Percentiles rank a stretch among this genome's conserved stretches.
These are phyloP conservation scores for Aspergillus ibericus DNA, from an alignment of 2,329 filamentous ascomycete species.

Conservation along the genomic window DNA sequence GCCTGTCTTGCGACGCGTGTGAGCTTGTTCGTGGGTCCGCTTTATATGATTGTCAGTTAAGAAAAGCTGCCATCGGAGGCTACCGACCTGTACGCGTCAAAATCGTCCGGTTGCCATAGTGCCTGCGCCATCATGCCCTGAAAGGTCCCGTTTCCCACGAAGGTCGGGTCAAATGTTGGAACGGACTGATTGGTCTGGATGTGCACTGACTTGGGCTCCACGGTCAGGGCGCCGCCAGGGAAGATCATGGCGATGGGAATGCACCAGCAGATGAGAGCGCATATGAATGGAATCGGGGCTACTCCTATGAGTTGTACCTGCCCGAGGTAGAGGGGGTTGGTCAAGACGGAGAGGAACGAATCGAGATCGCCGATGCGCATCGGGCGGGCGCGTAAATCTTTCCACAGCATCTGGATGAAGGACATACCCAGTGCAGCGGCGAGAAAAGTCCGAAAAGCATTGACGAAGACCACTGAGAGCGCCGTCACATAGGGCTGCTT, in stretches of 20 bases:
- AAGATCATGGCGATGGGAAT: constrained; percentile 4
- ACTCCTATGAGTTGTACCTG: neutral
- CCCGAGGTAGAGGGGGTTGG: neutral
- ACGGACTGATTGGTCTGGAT: neutral
- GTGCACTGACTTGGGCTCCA: neutral
- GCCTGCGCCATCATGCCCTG: neutral
- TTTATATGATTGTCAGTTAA: neutral
- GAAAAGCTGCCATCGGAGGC: neutral
- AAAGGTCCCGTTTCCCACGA: neutral
- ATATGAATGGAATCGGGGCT: neutral
- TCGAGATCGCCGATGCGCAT: constrained; percentile 2
- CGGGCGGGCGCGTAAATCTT: neutral
- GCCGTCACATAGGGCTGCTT: constrained; percentile 1
- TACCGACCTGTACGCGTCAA: neutral
- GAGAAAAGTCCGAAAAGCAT: neutral
- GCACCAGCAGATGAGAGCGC: neutral
- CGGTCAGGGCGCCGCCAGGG: neutral
- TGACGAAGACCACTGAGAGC: neutral
- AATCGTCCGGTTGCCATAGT: constrained; percentile 1
- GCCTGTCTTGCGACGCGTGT: neutral
- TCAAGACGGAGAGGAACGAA: neutral
- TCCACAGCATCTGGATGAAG: constrained; percentile 4
- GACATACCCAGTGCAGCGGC: neutral
- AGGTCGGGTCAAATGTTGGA: neutral
- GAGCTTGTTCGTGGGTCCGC: neutral